phyloP scores from a whole-genome alignment of 148 eudicot species.

The Amaranthus palmeri region DNA sequence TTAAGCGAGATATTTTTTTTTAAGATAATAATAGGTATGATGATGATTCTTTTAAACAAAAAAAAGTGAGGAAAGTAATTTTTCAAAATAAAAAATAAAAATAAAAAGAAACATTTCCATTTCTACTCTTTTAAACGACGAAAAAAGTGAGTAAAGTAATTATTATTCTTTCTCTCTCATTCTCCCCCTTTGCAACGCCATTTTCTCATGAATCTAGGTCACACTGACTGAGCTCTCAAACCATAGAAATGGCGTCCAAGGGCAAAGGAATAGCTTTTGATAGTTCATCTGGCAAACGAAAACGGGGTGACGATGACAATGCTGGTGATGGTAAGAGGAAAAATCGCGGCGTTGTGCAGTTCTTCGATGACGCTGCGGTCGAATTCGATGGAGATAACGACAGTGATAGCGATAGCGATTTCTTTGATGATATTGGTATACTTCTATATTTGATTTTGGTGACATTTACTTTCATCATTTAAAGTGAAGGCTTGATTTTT shows the following conservation, averaged over 20 bases:
- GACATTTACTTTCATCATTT: neutral
- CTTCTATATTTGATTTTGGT: neutral
- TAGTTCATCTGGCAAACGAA: slow-evolving; percentile 35
- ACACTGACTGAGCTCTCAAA: too few species aligned
- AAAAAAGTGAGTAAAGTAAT: too few species aligned
- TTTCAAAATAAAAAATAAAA: too few species aligned
- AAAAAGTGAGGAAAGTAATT: too few species aligned
- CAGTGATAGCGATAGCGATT: slow-evolving; percentile 27
- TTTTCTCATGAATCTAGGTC: too few species aligned
- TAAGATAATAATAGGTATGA: too few species aligned
- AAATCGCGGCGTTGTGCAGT: slow-evolving; percentile 53
- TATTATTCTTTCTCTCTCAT: too few species aligned
- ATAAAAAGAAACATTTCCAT: too few species aligned
- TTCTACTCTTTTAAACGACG: too few species aligned
- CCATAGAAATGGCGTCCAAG: slow-evolving; percentile 44
- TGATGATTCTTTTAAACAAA: too few species aligned
- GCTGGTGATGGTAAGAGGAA: slow-evolving; percentile 34
- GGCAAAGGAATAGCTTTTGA: slow-evolving; percentile 57
- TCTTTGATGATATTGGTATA: slow-evolving; percentile 38
- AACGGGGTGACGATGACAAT: slow-evolving; percentile 31
- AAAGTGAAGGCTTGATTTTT: neutral
- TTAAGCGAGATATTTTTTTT: too few species aligned
- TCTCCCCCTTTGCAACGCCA: too few species aligned
- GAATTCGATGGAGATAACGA: slow-evolving; percentile 34
- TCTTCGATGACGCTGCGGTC: slow-evolving; percentile 58